These are phyloP conservation scores for Suillus hirtellus DNA, from an alignment of 768 basidiomycete species.

Conservation along the genomic window DNA sequence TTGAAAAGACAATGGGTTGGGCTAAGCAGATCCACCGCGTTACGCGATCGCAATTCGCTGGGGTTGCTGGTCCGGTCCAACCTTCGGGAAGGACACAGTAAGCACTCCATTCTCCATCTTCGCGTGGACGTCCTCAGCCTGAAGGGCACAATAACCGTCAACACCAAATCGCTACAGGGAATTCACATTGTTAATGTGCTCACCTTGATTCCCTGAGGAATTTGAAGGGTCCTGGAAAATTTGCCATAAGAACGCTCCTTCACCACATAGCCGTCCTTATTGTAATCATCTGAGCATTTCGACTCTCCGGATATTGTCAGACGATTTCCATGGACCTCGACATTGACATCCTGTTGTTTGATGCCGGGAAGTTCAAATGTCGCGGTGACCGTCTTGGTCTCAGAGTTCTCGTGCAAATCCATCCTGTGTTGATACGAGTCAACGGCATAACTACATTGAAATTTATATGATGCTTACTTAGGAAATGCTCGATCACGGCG, in stretches of 20 bases:
- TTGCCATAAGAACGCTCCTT: constrained; percentile 49
- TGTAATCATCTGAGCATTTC: constrained; percentile 33
- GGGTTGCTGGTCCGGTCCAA: no score
- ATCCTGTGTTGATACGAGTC: constrained; percentile 37
- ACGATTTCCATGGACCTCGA: constrained; percentile 51
- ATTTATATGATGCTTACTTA: constrained; percentile 20
- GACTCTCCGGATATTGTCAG: constrained; percentile 55
- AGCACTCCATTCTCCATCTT: constrained; percentile 48
- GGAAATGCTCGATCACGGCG: constrained; percentile 21
- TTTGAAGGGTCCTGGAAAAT: constrained; percentile 46
- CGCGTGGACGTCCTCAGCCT: constrained; percentile 40
- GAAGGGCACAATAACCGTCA: neutral
- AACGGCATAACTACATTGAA: neutral
- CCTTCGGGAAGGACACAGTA: no score
- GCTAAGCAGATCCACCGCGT: no score
- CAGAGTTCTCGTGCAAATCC: constrained; percentile 53
- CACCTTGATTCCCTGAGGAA: constrained; percentile 52
- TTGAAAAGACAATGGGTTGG: no score
- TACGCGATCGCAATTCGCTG: no score
- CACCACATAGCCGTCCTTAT: constrained; percentile 37
- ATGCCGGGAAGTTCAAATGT: constrained; percentile 60
- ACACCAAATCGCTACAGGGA: neutral
- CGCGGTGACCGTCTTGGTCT: constrained; percentile 51
- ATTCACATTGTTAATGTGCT: neutral
- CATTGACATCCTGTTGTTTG: constrained; percentile 49